Base-by-base conservation (phyloP, 495 filamentous ascomycete species). In the Podospora tetraspora region DNA sequence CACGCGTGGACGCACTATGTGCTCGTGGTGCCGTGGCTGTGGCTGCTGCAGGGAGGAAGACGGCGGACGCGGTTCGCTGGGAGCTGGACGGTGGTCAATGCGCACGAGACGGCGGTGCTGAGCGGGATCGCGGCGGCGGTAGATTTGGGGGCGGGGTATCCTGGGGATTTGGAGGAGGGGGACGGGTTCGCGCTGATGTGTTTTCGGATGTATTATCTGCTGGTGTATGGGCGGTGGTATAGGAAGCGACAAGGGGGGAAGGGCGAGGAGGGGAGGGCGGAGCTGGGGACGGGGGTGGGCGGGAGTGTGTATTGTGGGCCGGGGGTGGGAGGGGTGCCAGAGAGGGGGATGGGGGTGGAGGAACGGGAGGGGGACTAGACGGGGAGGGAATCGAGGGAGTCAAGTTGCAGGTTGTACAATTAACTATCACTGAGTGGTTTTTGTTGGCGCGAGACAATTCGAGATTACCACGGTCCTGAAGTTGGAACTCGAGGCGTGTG, bases 31-130 rank as follows among this genome's bases (percentile, higher is more conserved):
- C 89, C 90, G 0, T 88, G 90, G 70, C 87, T 94, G 86, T 90
- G 90, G 90, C 87, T 92, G 37, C 82, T 94, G n/a, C 88, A 94
- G 68, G 89, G 90, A 0, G 32, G 32, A 0, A 1, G 84, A 68
- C 88, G 86, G 57, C 80, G 83, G 30, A 94, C 91, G 0, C 78
- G 83, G 11, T 94, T 87, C 72, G 91, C 90, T 4, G 89, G 87
- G 1, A 81, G 84, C 30, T 96, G 92, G 92, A 94, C 92, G 1
- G 78, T 96, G 77, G 87, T 94, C 75, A 96, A 96, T 70, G 91
- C 91, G 80, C 92, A 96, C 68, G 92, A 96, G 73, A 84, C 92
- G 29, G 92, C 92, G 0, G 86, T 87, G 61, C 87, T 94, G 56
- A 90, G 87, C 66, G 92, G 92, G 0, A 90, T 94, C 56, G 89